A percentile compares a stretch with the other conserved stretches of the same genome.
These are phyloP conservation scores for Apiotrichum akiyoshidainum DNA, from an alignment of 1,284 basidiomycete genomes.

Conservation along the genomic window DNA sequence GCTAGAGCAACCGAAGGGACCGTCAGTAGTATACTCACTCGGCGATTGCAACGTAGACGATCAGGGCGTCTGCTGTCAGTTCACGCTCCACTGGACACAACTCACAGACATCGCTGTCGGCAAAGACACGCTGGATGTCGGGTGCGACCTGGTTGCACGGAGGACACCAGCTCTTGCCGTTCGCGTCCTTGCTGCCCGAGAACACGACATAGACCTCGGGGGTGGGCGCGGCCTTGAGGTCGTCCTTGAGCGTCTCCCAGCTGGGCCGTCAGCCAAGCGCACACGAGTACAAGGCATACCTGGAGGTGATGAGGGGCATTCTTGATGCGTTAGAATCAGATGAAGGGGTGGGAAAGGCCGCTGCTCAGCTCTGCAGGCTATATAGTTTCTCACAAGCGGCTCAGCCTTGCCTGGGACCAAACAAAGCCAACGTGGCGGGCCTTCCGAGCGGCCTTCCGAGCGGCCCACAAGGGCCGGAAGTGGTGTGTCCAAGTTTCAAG, in stretches of 20 bases:
- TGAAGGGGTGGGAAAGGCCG: no score
- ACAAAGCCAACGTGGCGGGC: no score
- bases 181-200: slow-evolving; percentile 5
- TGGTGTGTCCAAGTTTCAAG: no score
- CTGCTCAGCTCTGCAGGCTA: no score
- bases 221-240: slow-evolving; percentile 8
- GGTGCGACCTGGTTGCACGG: slow-evolving; percentile 1
- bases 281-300: not conserved
- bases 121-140: slow-evolving; percentile 5
- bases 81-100: not conserved
- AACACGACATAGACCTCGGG: slow-evolving; percentile 1
- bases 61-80: not conserved
- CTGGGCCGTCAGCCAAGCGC: not conserved
- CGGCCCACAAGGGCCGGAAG: no score
- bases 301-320: not conserved
- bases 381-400: no score
- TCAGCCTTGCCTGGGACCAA: no score
- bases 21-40: no score
- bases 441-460: no score
- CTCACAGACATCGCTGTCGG: not conserved
- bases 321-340: no score
- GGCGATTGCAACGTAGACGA: not conserved
- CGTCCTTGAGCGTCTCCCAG: slow-evolving; percentile 1
- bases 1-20: no score
- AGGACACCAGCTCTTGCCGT: slow-evolving; percentile 9